Percentiles rank a stretch among this genome's conserved stretches.
These are phyloP conservation scores for Fraxinus americana DNA, from an alignment of 257 asterid genomes.

Conservation along the genomic window DNA sequence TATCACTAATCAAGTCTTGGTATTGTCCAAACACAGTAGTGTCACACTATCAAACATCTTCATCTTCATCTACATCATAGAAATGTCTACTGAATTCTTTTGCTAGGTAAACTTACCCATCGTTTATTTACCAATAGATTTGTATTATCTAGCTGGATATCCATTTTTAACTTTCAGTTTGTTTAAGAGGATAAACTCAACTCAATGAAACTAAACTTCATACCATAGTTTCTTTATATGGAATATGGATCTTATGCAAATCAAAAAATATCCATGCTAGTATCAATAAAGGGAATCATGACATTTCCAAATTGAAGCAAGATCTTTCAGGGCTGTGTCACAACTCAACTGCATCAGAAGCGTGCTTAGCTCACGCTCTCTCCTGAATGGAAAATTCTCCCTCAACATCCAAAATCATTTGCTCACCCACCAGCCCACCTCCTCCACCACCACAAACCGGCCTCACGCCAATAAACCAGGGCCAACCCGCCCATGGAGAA, in stretches of 20 bases:
- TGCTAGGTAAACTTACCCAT: not conserved
- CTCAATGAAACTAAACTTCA: not conserved
- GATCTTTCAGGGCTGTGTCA: not conserved
- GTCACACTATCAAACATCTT: not conserved
- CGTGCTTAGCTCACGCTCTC: too few relatives aligned
- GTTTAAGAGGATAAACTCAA: not conserved
- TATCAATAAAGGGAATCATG: not conserved
- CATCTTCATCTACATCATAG: not conserved
- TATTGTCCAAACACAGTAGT: slow-evolving; percentile 13
- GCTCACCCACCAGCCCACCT: too few relatives aligned
- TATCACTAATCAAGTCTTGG: not conserved
- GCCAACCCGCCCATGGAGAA: too few relatives aligned
- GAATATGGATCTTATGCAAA: slow-evolving; percentile 1
- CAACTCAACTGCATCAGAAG: not conserved
- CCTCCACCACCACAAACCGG: too few relatives aligned
- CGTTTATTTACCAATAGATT: not conserved
- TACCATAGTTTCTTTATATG: not conserved
- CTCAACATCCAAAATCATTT: too few relatives aligned
- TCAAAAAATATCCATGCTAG: not conserved
- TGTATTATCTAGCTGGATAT: not conserved
- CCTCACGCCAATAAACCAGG: too few relatives aligned
- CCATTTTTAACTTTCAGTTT: not conserved
- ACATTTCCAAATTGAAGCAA: not conserved
- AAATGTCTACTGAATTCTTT: not conserved
- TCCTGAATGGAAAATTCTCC: too few relatives aligned